Conservation (phyloP, 257 asterid species). For the Solanum lignicaule region DNA sequence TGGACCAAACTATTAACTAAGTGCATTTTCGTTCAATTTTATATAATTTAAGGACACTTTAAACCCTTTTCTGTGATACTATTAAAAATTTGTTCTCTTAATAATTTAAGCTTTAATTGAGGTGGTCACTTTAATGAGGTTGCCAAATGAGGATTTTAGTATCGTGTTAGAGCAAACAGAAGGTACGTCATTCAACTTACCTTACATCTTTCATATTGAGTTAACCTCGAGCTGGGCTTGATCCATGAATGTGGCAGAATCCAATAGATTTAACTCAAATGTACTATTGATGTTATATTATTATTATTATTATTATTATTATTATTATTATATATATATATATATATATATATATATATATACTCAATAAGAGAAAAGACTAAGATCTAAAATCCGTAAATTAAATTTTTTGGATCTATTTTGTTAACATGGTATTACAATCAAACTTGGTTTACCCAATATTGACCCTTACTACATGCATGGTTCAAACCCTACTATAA, state of each 20-base stretch:
- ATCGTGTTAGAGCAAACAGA: not conserved
- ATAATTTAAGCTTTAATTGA: not conserved
- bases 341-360: not conserved
- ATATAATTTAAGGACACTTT: not conserved
- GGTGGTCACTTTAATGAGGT: not conserved
- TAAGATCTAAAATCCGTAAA: not conserved
- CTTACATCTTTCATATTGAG: not conserved
- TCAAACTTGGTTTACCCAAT: not conserved
- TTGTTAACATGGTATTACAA: not conserved
- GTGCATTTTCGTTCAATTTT: not conserved
- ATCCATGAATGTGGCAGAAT: not conserved
- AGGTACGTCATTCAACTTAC: not conserved
- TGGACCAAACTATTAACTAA: too few species aligned
- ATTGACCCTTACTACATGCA: too few species aligned
- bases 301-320: too few species aligned
- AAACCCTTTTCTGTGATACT: not conserved
- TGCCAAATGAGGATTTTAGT: not conserved
- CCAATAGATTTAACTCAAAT: not conserved
- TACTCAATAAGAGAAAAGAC: not conserved
- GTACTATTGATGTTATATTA: not conserved
- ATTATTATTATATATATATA: too few species aligned
- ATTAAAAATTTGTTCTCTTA: not conserved
- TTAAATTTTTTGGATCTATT: not conserved
- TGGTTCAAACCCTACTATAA: too few species aligned
- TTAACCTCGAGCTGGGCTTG: not conserved